Conservation (phyloP, 495 filamentous ascomycete genomes). For the Beverwykella pulmonaria region DNA sequence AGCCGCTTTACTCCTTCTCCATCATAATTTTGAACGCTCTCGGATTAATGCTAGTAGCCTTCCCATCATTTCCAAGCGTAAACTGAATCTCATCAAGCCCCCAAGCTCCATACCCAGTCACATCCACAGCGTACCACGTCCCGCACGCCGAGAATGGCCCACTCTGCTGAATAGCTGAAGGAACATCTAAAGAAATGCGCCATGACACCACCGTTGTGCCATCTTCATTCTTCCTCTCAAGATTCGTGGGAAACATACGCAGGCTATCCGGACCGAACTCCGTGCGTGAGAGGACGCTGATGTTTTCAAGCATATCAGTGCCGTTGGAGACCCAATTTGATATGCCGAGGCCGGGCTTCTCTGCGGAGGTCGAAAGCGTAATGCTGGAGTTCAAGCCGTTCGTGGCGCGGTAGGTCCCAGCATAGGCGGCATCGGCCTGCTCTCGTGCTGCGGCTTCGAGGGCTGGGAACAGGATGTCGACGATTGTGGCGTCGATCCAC, state of each 20-base stretch:
- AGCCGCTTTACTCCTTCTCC: conserved; percentile 2
- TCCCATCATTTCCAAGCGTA: conserved; percentile 46
- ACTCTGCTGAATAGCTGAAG: conserved; percentile 30
- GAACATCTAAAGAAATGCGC: conserved; percentile 50
- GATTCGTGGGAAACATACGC: conserved; percentile 54
- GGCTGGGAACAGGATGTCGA: conserved; percentile 47
- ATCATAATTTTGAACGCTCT: conserved; percentile 47
- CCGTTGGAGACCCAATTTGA: conserved; percentile 56
- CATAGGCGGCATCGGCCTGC: conserved; percentile 50
- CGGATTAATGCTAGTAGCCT: conserved; percentile 50
- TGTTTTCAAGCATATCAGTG: conserved; percentile 46
- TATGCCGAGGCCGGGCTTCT: conserved; percentile 52
- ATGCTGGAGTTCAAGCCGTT: conserved; percentile 40
- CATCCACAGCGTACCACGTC: conserved; percentile 55
- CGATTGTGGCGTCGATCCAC: conserved; percentile 41
- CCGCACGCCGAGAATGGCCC: conserved; percentile 45
- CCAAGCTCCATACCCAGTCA: conserved; percentile 47
- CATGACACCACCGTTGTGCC: conserved; percentile 47
- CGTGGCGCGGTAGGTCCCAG: conserved; percentile 48
- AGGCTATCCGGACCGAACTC: conserved; percentile 41
- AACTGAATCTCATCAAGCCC: conserved; percentile 59
- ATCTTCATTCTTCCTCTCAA: conserved; percentile 5
- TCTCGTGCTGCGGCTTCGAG: conserved; percentile 51
- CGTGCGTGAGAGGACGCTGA: conserved; percentile 23
- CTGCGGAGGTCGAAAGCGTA: conserved; percentile 45